phyloP scores from a whole-genome alignment of 148 eudicot genomes.

The Diospyros kaki region DNA sequence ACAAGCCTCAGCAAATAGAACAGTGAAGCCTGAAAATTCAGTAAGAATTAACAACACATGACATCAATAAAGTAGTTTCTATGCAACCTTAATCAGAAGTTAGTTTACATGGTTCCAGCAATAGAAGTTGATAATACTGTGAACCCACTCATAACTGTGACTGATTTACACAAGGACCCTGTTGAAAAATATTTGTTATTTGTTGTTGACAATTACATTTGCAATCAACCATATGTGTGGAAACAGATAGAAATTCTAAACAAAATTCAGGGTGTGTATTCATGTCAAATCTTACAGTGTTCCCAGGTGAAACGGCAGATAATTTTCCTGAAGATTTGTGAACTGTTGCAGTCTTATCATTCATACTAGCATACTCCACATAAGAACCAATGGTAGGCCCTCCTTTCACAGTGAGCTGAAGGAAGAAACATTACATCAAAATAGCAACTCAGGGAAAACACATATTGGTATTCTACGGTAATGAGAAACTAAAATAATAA shows the following conservation, averaged over 20 bases:
- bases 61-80: neutral
- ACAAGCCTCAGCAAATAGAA: neutral
- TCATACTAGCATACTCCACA: constrained; percentile 55
- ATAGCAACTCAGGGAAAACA: neutral
- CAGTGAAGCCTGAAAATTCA: neutral
- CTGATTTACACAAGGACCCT: neutral
- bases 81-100: neutral
- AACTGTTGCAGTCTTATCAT: constrained; percentile 48
- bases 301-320: constrained; percentile 71
- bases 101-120: neutral
- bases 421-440: constrained; percentile 1
- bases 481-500: neutral
- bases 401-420: constrained; percentile 64
- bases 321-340: constrained; percentile 54
- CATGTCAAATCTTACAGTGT: constrained; percentile 45
- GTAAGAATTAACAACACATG: neutral
- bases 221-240: no score
- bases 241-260: no score
- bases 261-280: neutral
- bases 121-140: neutral
- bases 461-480: neutral
- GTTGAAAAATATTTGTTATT: neutral
- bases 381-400: constrained; percentile 63
- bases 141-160: neutral
- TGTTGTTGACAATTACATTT: no score